These are phyloP conservation scores for Fusarium oxysporum DNA, from an alignment of 2,329 filamentous ascomycete species.

Conservation along the genomic window DNA sequence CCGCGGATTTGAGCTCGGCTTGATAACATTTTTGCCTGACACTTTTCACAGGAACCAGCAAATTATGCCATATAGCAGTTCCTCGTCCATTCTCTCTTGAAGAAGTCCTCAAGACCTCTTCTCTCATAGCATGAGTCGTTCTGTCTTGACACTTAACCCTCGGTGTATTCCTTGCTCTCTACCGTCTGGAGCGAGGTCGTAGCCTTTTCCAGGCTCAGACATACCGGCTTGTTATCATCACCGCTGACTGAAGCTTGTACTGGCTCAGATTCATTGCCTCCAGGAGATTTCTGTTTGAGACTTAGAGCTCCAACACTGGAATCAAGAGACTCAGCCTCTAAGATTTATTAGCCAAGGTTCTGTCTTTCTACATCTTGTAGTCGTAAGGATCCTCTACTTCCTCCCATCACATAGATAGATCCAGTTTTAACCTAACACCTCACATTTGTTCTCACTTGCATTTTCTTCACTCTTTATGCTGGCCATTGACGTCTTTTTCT, in stretches of 20 bases:
- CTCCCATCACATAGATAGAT: neutral
- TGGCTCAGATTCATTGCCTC: too few species aligned
- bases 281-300: neutral
- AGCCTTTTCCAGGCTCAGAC: neutral
- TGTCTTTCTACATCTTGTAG: too few species aligned
- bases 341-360: neutral
- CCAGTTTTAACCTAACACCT: neutral
- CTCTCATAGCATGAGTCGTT: too few species aligned
- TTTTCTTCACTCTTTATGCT: neutral
- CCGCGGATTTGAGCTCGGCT: too few species aligned
- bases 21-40: accelerated
- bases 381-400: neutral
- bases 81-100: accelerated
- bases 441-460: too few species aligned
- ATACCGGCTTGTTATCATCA: neutral
- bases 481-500: neutral
- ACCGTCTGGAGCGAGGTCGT: neutral
- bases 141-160: neutral
- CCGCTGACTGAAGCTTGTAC: neutral
- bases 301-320: neutral
- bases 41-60: neutral
- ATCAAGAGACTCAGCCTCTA: neutral
- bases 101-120: neutral
- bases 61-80: neutral
- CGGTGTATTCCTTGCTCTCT: neutral